phyloP scores from a whole-genome alignment of 2,329 filamentous ascomycete genomes.

The Blumeriella jaapii region DNA sequence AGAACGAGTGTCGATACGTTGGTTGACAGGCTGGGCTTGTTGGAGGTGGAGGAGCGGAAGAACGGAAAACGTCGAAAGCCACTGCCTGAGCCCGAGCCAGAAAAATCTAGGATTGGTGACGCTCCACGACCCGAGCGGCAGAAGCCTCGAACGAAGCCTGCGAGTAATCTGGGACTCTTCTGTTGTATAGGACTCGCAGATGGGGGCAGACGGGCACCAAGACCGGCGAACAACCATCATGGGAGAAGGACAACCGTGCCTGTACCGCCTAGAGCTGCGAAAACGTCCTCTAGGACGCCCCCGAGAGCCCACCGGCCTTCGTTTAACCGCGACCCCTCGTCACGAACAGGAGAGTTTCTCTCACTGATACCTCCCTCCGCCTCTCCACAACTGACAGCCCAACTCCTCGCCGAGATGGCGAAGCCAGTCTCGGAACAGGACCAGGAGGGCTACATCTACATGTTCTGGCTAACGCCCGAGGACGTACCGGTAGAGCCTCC shows the following conservation, averaged over 20 bases:
- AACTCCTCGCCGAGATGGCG: slow-evolving; percentile 63
- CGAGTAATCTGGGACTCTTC: slow-evolving; percentile 16
- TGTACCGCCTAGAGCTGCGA: slow-evolving; percentile 6
- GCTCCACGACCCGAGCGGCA: slow-evolving; percentile 6
- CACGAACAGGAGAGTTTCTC: slow-evolving; percentile 36
- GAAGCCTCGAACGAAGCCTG: slow-evolving; percentile 13
- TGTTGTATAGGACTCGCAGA: slow-evolving; percentile 25
- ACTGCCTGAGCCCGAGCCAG: slow-evolving; percentile 18
- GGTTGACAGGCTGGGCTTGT: slow-evolving; percentile 63
- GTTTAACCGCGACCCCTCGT: slow-evolving; percentile 22
- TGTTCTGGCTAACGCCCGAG: slow-evolving; percentile 86
- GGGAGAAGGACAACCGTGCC: slow-evolving; percentile 9
- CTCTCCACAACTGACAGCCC: slow-evolving; percentile 55
- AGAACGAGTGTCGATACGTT: slow-evolving; percentile 80
- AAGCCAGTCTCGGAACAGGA: slow-evolving; percentile 64
- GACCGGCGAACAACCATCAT: slow-evolving; percentile 16
- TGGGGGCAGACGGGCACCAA: slow-evolving; percentile 14
- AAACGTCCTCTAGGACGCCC: slow-evolving; percentile 9
- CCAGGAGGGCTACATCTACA: slow-evolving; percentile 91
- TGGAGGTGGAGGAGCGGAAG: slow-evolving; percentile 40
- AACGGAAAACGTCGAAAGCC: slow-evolving; percentile 19
- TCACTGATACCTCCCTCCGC: slow-evolving; percentile 59
- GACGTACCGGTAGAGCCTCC: slow-evolving; percentile 42
- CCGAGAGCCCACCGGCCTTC: slow-evolving; percentile 17
- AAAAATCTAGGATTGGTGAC: slow-evolving; percentile 6